Conservation (phyloP, 768 basidiomycete genomes). For the Tylopilus vinaceipallidus region DNA sequence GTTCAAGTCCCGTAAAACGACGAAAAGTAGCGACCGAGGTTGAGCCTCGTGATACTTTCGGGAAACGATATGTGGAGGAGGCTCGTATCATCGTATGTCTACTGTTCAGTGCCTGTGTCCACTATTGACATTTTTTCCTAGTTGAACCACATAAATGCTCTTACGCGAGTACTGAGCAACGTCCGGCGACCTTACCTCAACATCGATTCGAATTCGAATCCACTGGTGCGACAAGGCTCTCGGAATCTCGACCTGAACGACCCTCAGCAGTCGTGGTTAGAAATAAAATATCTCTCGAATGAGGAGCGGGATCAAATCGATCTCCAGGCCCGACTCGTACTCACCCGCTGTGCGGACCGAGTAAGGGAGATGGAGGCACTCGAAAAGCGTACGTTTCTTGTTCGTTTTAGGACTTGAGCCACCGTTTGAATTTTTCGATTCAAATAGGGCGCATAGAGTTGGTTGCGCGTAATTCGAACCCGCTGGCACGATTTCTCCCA, state of each 20-base stretch:
- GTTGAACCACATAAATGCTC: slow-evolving; percentile 71
- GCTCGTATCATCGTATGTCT: slow-evolving; percentile 65
- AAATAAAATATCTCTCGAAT: slow-evolving; percentile 73
- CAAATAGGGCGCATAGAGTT: slow-evolving; percentile 63
- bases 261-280: slow-evolving; percentile 54
- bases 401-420: slow-evolving; percentile 14
- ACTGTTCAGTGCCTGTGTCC: not conserved
- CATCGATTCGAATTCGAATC: slow-evolving; percentile 57
- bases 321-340: slow-evolving; percentile 81
- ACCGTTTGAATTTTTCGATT: slow-evolving; percentile 14
- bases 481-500: slow-evolving; percentile 69
- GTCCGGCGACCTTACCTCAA: slow-evolving; percentile 89
- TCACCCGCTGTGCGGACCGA: slow-evolving; percentile 82
- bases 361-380: slow-evolving; percentile 85
- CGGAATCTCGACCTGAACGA: slow-evolving; percentile 56
- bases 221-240: slow-evolving; percentile 47
- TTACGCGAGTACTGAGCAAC: slow-evolving; percentile 68
- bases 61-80: slow-evolving; percentile 70
- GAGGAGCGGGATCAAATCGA: slow-evolving; percentile 96
- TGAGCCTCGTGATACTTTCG: slow-evolving; percentile 42
- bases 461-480: slow-evolving; percentile 60
- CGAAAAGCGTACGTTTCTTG: slow-evolving; percentile 72
- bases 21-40: slow-evolving; percentile 42
- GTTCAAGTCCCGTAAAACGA: slow-evolving; percentile 45
- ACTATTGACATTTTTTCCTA: slow-evolving; percentile 27